A percentile compares a stretch with the other conserved stretches of the same genome.
Conservation (phyloP, 441 rosid species). For the Pelargonium citronellum region DNA sequence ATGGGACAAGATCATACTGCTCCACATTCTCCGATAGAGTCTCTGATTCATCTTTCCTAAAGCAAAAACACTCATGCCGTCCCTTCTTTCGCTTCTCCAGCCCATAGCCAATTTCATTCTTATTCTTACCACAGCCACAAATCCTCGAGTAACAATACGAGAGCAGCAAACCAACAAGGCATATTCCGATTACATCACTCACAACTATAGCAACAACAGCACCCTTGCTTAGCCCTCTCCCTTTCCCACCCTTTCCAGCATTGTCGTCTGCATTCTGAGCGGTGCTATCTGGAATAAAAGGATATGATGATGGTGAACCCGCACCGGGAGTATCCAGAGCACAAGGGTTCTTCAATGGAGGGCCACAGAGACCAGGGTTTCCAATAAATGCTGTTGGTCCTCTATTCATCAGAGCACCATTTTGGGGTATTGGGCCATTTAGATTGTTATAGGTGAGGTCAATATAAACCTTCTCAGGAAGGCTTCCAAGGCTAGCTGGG, state of each 20-base stretch:
- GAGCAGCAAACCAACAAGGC: slow-evolving; percentile 26
- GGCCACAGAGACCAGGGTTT: slow-evolving; percentile 27
- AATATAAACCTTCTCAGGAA: slow-evolving; percentile 30
- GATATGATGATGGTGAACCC: slow-evolving; percentile 22
- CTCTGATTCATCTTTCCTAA: slow-evolving; percentile 24
- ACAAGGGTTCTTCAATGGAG: slow-evolving; percentile 24
- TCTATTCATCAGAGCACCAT: slow-evolving; percentile 26
- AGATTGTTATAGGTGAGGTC: slow-evolving; percentile 26
- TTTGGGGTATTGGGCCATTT: slow-evolving; percentile 28
- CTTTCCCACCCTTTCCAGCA: slow-evolving; percentile 12
- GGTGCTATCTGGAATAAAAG: slow-evolving; percentile 19
- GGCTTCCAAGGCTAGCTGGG: slow-evolving; percentile 29
- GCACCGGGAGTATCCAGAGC: slow-evolving; percentile 17
- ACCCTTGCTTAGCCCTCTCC: slow-evolving; percentile 20
- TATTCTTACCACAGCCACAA: slow-evolving; percentile 13
- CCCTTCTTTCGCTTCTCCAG: slow-evolving; percentile 16
- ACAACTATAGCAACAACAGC: slow-evolving; percentile 22
- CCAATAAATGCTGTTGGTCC: slow-evolving; percentile 29
- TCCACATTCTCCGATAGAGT: slow-evolving; percentile 24
- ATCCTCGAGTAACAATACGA: slow-evolving; percentile 21
- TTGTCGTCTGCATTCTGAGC: slow-evolving; percentile 11
- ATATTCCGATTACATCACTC: slow-evolving; percentile 27
- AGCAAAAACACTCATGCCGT: slow-evolving; percentile 23
- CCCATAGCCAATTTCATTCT: slow-evolving; percentile 14
- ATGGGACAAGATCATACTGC: slow-evolving; percentile 23